Evolutionary conservation across 768 basidiomycete genomes (phyloP).

Genomic region (Galerina sulciceps): DNA sequence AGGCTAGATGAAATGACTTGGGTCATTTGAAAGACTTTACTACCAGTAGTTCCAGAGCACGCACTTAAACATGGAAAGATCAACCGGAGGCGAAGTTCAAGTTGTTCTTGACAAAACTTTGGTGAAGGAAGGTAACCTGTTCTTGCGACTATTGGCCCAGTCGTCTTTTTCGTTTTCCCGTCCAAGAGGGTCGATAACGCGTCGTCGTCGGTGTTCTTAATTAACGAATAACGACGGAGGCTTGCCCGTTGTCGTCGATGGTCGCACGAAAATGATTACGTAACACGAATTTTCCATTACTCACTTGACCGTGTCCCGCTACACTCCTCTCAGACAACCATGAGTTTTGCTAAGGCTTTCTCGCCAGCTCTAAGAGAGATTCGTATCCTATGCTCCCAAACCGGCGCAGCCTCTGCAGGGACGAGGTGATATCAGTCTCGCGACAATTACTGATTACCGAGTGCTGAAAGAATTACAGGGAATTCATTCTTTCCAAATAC

Average conservation of each 20-base stretch:
- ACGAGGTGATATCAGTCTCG: slow-evolving; percentile 57
- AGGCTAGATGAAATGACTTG: slow-evolving; percentile 53
- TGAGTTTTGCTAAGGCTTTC: slow-evolving; percentile 67
- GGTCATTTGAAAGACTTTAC: background rate
- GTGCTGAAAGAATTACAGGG: slow-evolving; percentile 45
- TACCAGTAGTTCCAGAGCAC: slow-evolving; percentile 46
- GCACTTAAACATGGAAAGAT: slow-evolving; percentile 99
- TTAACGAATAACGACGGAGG: no score
- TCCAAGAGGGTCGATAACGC: slow-evolving; percentile 32
- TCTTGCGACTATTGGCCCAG: slow-evolving; percentile 70
- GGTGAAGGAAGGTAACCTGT: slow-evolving; percentile 81
- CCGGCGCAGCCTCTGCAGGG: slow-evolving; percentile 75
- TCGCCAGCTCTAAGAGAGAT: slow-evolving; percentile 82
- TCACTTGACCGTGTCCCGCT: slow-evolving; percentile 13
- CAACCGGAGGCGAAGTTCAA: slow-evolving; percentile 94
- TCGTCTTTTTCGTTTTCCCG: slow-evolving; percentile 71
- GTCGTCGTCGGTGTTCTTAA: slow-evolving; percentile 15
- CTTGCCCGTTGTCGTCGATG: slow-evolving; percentile 30
- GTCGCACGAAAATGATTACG: slow-evolving; percentile 38
- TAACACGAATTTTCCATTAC: slow-evolving; percentile 27
- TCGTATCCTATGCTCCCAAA: slow-evolving; percentile 80
- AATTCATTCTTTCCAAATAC: slow-evolving; percentile 80
- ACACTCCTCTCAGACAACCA: slow-evolving; percentile 31
- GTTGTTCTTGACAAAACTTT: slow-evolving; percentile 93
- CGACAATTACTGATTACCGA: background rate